Percentiles rank a stretch among this genome's conserved stretches.
Evolutionary conservation across 139 green algal genomes (phyloP).

Genomic region (Coccomyxa sp.): DNA sequence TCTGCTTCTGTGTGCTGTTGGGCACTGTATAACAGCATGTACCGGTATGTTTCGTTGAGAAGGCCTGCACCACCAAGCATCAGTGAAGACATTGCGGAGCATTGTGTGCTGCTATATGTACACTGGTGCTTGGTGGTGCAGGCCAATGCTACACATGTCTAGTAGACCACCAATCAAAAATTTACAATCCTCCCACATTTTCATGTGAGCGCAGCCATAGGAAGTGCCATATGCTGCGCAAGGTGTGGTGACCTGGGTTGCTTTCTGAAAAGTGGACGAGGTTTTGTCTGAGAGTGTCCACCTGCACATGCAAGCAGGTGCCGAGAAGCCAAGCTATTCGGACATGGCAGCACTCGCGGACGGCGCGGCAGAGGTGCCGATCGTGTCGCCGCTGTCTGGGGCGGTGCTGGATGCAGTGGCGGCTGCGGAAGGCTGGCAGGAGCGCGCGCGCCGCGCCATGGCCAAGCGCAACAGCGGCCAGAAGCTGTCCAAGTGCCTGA

Average conservation of each 20-base stretch:
- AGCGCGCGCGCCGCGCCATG: conserved; percentile 12
- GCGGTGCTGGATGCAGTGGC: not conserved
- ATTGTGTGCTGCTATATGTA: too few species aligned
- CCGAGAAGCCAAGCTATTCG: not conserved
- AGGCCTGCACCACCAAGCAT: too few species aligned
- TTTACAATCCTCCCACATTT: too few species aligned
- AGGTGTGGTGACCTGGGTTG: too few species aligned
- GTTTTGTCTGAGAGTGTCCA: not conserved
- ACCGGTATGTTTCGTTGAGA: too few species aligned
- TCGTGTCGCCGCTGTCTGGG: not conserved
- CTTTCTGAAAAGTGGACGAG: too few species aligned
- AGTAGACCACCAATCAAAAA: too few species aligned
- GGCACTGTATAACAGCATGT: not conserved
- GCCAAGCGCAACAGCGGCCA: conserved; percentile 28
- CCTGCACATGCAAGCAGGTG: not conserved
- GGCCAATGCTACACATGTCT: too few species aligned
- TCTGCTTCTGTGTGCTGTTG: not conserved
- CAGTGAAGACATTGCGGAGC: too few species aligned
- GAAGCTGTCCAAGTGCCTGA: conserved; percentile 23
- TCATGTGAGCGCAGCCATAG: too few species aligned
- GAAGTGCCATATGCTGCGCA: too few species aligned
- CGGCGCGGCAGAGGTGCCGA: not conserved
- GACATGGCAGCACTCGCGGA: not conserved
- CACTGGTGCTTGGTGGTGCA: too few species aligned
- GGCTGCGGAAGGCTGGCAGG: conserved; percentile 16